Evolutionary conservation across 2,329 filamentous ascomycete genomes (phyloP), one percentile per base, ranked within the genome.

Genomic region (Epichloe amarillans): DNA sequence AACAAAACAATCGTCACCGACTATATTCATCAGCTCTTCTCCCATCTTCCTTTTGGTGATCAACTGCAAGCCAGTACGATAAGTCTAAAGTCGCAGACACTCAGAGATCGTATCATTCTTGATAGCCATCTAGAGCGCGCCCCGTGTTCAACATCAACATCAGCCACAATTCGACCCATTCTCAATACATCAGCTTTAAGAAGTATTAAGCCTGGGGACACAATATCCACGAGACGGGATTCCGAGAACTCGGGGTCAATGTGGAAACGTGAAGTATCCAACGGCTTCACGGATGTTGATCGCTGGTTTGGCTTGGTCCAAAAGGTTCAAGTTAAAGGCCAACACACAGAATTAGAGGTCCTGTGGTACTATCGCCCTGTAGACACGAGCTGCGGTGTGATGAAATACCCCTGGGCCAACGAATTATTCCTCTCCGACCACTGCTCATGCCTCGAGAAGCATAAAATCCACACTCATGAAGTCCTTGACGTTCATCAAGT

Each of bases 281-380:
- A 69, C 17, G 69, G 70, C 42, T 68, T 69, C 39, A 54, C 60
- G 2, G 65, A 72, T 11, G 68, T 74, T 17, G 64, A 74, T n/a
- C 67, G 76, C 1, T 90, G 86, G 84, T 83, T 84, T 59, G 84
- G 79, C 0, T 79, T 84, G 30, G 81, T 93, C 0, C 83, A 87
- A 51, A 66, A 65, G 2, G 66, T 84, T 0, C 67, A 73, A 8
- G 49, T 62, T 1, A 59, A 60, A 2, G 56, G 61, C 4, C 57
- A 61, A 11, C 70, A 72, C 15, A 65, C 62, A 0, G 67, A 68
- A 1, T 78, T 89, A 11, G 74, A 83, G 50, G 76, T 89, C 0
- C 72, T 85, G 1, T 93, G 86, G 86, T 69, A 93, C 0, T 91
- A 90, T 56, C 72, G 77, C 2, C 77, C 86, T 0, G 69, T 72